Evolutionary conservation across 768 basidiomycete species (phyloP).

Genomic region (Tricholoma bakamatsutake): DNA sequence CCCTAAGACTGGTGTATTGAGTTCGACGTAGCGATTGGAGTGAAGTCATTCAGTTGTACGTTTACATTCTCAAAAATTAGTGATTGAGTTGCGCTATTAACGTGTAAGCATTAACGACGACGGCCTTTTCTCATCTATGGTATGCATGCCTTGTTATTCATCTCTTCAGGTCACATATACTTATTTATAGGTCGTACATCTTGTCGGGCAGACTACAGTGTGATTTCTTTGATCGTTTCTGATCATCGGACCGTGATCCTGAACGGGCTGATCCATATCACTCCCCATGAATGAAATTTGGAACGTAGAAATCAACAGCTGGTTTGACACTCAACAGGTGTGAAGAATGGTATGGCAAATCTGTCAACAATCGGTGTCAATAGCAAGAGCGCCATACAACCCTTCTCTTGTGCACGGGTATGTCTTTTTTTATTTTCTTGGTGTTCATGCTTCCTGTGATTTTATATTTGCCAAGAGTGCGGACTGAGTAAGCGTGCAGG

Average conservation of each 20-base stretch:
- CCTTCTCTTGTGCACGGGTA: no score
- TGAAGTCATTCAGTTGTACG: background rate
- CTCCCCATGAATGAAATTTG: background rate
- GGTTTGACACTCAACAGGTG: background rate
- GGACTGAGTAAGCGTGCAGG: no score
- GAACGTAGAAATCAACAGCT: background rate
- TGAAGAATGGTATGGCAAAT: no score
- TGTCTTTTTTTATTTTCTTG: no score
- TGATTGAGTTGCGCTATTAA: background rate
- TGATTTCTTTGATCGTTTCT: background rate
- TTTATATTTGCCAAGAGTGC: no score
- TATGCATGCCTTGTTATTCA: no score
- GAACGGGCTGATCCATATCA: background rate
- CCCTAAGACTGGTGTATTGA: background rate
- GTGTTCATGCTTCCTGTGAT: no score
- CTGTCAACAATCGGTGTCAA: background rate
- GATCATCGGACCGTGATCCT: background rate
- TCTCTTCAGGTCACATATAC: background rate
- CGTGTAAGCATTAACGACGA: background rate
- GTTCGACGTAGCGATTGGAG: background rate
- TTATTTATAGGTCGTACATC: no score
- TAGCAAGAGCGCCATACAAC: background rate
- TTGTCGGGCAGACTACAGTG: no score
- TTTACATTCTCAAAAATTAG: background rate
- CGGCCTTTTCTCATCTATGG: background rate